These are phyloP conservation scores for Acorus calamus DNA, from an alignment of 106 monocot genomes.

Conservation along the genomic window DNA sequence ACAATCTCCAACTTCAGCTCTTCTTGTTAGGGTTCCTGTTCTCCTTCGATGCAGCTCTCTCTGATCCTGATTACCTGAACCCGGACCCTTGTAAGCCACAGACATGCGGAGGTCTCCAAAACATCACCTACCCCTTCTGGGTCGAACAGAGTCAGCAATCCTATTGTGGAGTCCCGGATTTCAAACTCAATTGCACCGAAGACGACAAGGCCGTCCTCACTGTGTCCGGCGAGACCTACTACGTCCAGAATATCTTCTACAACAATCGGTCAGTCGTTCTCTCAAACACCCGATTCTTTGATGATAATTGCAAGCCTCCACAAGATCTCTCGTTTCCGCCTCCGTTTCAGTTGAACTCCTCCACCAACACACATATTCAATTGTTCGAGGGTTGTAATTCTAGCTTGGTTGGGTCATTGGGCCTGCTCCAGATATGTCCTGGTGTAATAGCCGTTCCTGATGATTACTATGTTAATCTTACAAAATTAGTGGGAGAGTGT, in stretches of 20 bases:
- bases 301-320: neutral
- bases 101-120: neutral
- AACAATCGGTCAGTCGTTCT: neutral
- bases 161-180: constrained; percentile 2
- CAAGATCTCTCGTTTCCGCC: neutral
- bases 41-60: too few species aligned
- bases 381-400: too few species aligned
- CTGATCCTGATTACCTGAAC: neutral
- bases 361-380: too few species aligned
- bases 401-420: too few species aligned
- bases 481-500: too few species aligned
- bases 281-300: too few species aligned
- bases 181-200: constrained; percentile 4
- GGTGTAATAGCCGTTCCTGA: too few species aligned
- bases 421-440: too few species aligned
- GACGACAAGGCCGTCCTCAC: neutral
- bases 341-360: neutral
- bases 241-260: neutral
- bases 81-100: neutral
- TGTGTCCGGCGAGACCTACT: neutral
- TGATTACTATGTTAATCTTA: too few species aligned
- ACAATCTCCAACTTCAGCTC: too few species aligned
- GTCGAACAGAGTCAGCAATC: neutral
- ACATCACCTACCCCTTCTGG: constrained; percentile 9
- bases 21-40: too few species aligned